Base-by-base conservation (phyloP, 176 grass and related monocot species). In the Carex kokanica region DNA sequence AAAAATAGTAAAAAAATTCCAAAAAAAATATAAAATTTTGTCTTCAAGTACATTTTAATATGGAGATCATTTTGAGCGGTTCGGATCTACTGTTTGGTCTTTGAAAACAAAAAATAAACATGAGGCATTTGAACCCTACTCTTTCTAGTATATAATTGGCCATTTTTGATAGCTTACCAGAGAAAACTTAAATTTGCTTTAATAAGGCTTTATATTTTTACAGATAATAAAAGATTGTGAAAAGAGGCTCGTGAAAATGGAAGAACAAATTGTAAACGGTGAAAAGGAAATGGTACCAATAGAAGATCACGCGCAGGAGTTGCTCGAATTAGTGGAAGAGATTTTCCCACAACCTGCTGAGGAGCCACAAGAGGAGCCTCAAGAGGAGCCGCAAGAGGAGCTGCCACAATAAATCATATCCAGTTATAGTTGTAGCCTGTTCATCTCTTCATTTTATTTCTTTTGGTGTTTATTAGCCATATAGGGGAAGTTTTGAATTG, bases 211-310 rank as follows among this genome's bases (percentile, higher is more conserved):
- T 2, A 60, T 66, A 27, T 65, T 2, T 64, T 66, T 47, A 2
- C 38, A 67, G 80, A 82, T 66, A 5, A 66, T 82, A 64, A 82
- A 82, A 67, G 60, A 82, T 67, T 82, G 60, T 82, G 80, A 61
- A 29, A 82, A 82, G 60, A 82, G 41, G 38, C 43, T 49, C 9
- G 34, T 65, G 49, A 81, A 81, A 14, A 45, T 12, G 9, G 40
- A 81, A 34, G 40, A 65, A 8, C 58, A 47, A 15, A 62, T 66
- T 49, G 38, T 61, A 60, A 52, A 52, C 2, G 78, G 56, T 60
- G 31, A 80, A 45, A 12, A 23, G 15, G 8, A 80, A 27, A 27
- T 3, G 29, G 75, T 79, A 58, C 23, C 32, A 41, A 3, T 63
- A 63, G 60, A 82, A 53, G 80, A 82, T 82, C 56, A 82, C 4